Evolutionary conservation across 495 filamentous ascomycete species (phyloP).

Genomic region (Aspergillus homomorphus): DNA sequence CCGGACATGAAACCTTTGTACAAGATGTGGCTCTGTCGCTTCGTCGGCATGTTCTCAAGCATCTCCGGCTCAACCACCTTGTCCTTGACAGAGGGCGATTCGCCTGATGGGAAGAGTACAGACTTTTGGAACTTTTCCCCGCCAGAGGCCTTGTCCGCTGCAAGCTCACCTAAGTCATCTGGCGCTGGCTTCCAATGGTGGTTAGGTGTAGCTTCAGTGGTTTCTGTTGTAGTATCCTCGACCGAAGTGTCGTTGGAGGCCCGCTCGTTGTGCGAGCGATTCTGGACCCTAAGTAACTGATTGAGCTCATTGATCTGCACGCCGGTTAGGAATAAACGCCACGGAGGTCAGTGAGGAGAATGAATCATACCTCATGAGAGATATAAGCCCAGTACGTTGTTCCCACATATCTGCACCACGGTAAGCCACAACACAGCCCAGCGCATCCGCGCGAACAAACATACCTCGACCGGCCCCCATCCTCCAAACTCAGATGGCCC

Average conservation of each 20-base stretch:
- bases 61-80: slow-evolving; percentile 42
- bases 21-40: slow-evolving; percentile 46
- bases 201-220: slow-evolving; percentile 8
- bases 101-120: slow-evolving; percentile 37
- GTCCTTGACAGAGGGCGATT: slow-evolving; percentile 35
- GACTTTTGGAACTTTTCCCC: slow-evolving; percentile 37
- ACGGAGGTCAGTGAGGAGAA: not conserved
- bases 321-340: slow-evolving; percentile 7
- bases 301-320: slow-evolving; percentile 47
- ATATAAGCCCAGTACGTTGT: slow-evolving; percentile 54
- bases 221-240: slow-evolving; percentile 22
- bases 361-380: slow-evolving; percentile 40
- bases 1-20: slow-evolving; percentile 50
- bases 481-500: slow-evolving; percentile 47
- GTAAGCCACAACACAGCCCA: slow-evolving; percentile 7
- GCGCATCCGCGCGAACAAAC: slow-evolving; percentile 2
- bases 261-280: slow-evolving; percentile 36
- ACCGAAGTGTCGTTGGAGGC: slow-evolving; percentile 19
- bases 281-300: slow-evolving; percentile 43
- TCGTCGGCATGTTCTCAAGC: slow-evolving; percentile 43
- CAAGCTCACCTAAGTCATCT: slow-evolving; percentile 12
- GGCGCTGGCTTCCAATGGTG: slow-evolving; percentile 26
- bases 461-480: slow-evolving; percentile 45
- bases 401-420: slow-evolving; percentile 44
- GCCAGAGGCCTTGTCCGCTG: slow-evolving; percentile 8